Evolutionary conservation across 129 eudicot species (phyloP), one percentile per base, ranked within the genome.

Genomic region (Helianthus tuberosus): DNA sequence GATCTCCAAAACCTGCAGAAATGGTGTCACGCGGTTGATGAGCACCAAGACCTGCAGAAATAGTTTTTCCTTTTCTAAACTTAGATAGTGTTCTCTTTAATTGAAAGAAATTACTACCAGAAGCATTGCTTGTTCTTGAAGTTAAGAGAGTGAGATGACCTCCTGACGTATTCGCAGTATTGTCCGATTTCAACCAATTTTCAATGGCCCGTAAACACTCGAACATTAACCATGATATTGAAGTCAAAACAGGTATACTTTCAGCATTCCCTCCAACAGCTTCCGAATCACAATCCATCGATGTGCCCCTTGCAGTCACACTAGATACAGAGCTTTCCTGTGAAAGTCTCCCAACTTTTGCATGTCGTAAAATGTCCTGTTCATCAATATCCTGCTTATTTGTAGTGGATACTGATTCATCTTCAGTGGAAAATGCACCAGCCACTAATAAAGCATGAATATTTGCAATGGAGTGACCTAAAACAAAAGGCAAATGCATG

Each of bases 291-390:
- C 57, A 79, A 66, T 79, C 87, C 44, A 59, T 66, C 49, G 80
- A 50, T 66, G 78, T 47, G 48, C 69, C 83, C 87, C 88, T 78
- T 29, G 73, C 92, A 13, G 92, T 75, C 39, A 68, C 77, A 83
- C 92, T 81, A 62, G 91, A 68, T 48, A 87, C 88, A 57, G 91
- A 83, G 78, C 99, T 88, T 84, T 91, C 99, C 71, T 87, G 91
- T 9, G 99, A 94, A 57, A 91, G 86, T 80, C 96, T 88, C 50
- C 94, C 99, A 17, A 95, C 97, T 85, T 95, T 91, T 64, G 99
- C 96, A 85, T 80, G 96, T 69, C 97, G 85, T 59, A 74, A 73
- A 64, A 82, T 80, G 63, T 84, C 96, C 77, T 81, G 91, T 57
- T 95, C 91, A 65, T 91, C 97, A 71, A 74, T 77, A 36, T 84